Evolutionary conservation across 2,329 filamentous ascomycete species (phyloP), one percentile per base, ranked within the genome.

Genomic region (Ophiostoma quercus): DNA sequence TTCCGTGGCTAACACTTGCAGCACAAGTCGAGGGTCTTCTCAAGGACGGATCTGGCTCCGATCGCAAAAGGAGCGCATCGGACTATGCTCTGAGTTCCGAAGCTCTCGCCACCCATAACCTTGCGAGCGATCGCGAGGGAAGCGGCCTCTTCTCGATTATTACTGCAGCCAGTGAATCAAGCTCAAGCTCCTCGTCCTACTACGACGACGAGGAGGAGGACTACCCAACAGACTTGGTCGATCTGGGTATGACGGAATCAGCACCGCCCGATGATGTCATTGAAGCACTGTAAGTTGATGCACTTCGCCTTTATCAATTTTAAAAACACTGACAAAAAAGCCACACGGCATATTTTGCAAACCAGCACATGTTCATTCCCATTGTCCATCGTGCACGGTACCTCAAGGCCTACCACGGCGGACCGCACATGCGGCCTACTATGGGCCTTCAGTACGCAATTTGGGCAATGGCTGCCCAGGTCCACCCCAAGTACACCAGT

Each of bases 381-480:
- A 86, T 97, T 74, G 84, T 97, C 57, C 92, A 97, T 75, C 88
- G 88, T 43, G 86, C 86, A 22, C 87, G 91, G 51, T 97, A 92
- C 76, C 82, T 90, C 71, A 87, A 90, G 39, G 85, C 90, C 2
- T 89, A 95, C 79, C 90, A 94, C 75, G 83, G 82, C 2, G 84
- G 89, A 2, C 88, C 91, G 1, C 85, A 91, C 70, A 87, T 90
- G 83, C 89, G 92, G 70, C 94, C 94, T 2, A 91, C 94, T 0
- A 87, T 96, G 76, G 92, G 88, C 75, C 80, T 97, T 60, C 87
- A 94, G 75, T 97, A 97, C 78, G 90, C 89, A 32, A 92, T 97
- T 77, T 97, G 93, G 92, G 86, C 89, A n/a, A 82, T 92, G 74
- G 92, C 92, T 9, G 88, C 92, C 5, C 85, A 87, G 16, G 83